Percentiles rank a stretch among this genome's conserved stretches.
Conservation (phyloP, 2,329 filamentous ascomycete genomes). For the Apiospora kogelbergensis region DNA sequence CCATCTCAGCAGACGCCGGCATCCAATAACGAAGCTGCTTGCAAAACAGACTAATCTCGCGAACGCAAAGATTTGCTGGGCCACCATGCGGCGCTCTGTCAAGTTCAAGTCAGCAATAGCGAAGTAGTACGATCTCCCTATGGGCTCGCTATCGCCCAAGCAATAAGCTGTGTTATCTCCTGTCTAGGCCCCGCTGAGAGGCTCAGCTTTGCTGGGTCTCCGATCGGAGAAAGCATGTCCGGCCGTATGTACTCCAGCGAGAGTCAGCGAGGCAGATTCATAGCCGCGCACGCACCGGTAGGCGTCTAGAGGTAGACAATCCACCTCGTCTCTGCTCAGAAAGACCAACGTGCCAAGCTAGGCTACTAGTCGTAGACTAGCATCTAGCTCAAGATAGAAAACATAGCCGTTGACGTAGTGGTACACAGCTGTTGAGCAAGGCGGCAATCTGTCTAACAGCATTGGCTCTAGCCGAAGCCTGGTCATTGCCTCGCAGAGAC, state of each 20-base stretch:
- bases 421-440: neutral
- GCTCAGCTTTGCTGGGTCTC: neutral
- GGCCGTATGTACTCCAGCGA: neutral
- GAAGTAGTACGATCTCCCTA: neutral
- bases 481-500: neutral
- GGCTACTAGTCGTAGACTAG: neutral
- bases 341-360: neutral
- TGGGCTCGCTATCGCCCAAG: neutral
- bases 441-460: neutral
- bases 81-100: neutral
- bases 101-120: neutral
- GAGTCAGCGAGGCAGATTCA: neutral
- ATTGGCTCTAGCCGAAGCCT: neutral
- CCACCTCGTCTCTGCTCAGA: neutral
- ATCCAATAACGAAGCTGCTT: neutral
- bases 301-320: neutral
- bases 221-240: neutral
- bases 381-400: neutral
- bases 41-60: neutral
- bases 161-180: neutral
- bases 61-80: neutral
- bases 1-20: neutral
- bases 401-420: neutral
- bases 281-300: neutral
- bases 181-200: neutral